Base-by-base conservation (phyloP, 768 basidiomycete genomes). In the Cubamyces lactineus region DNA sequence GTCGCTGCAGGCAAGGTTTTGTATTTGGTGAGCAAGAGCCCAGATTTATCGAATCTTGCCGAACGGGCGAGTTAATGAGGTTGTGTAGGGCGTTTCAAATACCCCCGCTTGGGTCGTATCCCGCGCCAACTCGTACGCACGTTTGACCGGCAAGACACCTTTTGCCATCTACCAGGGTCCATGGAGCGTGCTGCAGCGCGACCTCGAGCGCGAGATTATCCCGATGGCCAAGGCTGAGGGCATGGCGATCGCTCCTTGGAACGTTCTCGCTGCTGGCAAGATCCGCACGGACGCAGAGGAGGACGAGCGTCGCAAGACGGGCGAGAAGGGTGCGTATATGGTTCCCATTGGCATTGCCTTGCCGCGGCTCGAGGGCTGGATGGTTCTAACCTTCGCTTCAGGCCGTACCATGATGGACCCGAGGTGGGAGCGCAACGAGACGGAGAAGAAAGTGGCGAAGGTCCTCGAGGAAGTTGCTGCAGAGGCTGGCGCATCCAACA, bases 391-490 rank as follows among this genome's bases (percentile, higher is more conserved):
- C 3, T 28, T 7, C 7, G 28, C 28, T 28, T 28, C 28, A 83
- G 82, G 53, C 0, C 78, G 79, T 0, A 66, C 38, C 2, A 19
- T 73, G 0, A 57, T 68, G 7, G 57, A 64, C 11, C 55, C 59
- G 0, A 54, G 72, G 17, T 84, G 82, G 82, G 69, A 79, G 65
- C 77, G 82, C 3, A 80, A 57, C 42, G 79, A 80, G 41, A 61
- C 72, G 17, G 79, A 85, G 65, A 72, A 62, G 51, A 74, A 72
- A n/a, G 69, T 82, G 13, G 75, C 75, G 43, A 63, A 69, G 4
- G 82, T 77, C 0, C 71, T 84, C n/a, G 81, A 82, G 65, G 77
- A 80, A 49, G 77, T 86, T 9, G 82, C 83, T 1, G 66, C 69
- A 16, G 80, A 84, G 65, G 73, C 83, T 5, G 82, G 82, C 0